Evolutionary conservation across 2,329 filamentous ascomycete genomes (phyloP).

Genomic region (Arthrocladium fulminans): DNA sequence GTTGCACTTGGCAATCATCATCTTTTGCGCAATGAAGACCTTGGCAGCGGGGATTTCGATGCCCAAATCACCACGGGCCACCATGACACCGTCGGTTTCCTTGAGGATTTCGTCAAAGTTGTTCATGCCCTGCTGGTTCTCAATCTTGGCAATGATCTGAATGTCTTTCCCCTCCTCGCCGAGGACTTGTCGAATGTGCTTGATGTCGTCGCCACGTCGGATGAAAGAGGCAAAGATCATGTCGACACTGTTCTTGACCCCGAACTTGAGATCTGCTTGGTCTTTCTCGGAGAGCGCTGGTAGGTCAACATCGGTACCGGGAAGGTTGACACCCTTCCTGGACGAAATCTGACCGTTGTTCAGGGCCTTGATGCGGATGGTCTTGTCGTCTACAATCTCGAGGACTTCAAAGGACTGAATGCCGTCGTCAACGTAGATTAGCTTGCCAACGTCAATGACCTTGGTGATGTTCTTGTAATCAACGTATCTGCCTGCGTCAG

Average conservation of each 20-base stretch:
- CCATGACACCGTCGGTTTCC: conserved; percentile 98
- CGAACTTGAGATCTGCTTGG: conserved; percentile 84
- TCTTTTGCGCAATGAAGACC: conserved; percentile 99
- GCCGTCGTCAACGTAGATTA: conserved; percentile 97
- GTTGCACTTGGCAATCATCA: conserved; percentile 99
- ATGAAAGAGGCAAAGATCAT: conserved; percentile 99
- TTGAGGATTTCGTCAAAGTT: conserved; percentile 96
- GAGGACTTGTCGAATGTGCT: conserved; percentile 80
- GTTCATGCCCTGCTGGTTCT: conserved; percentile 99
- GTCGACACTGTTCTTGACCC: conserved; percentile 97
- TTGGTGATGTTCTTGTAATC: conserved; percentile 99
- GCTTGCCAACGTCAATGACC: conserved; percentile 82
- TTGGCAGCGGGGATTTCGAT: conserved; percentile 98
- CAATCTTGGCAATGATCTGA: conserved; percentile 99
- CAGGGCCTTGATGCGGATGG: conserved; percentile 71
- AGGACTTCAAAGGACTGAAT: conserved; percentile 94
- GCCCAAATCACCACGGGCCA: conserved; percentile 94
- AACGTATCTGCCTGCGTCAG: conserved; percentile 58
- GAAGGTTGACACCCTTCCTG: conserved; percentile 98
- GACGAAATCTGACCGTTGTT: conserved; percentile 99
- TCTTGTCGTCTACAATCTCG: conserved; percentile 79
- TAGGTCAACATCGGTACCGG: conserved; percentile 96
- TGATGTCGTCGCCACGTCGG: conserved; percentile 86
- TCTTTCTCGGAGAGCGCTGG: conserved; percentile 97
- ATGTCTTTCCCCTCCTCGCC: conserved; percentile 90